These are phyloP conservation scores for Pythium periplocum DNA, from an alignment of 352 stramenopile genomes.

Conservation along the genomic window DNA sequence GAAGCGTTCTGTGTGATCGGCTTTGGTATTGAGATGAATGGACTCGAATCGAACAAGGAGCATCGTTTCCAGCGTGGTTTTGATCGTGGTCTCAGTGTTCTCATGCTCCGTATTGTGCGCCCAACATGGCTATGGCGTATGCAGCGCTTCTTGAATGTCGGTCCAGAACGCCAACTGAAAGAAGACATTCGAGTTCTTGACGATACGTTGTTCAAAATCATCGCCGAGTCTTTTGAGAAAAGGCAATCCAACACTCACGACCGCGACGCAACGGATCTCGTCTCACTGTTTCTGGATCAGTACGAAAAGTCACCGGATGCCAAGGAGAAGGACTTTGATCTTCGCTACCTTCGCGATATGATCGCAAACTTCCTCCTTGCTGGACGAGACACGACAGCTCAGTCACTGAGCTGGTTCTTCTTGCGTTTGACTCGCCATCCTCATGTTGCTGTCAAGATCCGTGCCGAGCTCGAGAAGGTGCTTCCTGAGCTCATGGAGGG, in stretches of 20 bases:
- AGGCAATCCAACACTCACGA: too few relatives aligned
- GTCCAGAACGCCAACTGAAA: slow-evolving; percentile 24
- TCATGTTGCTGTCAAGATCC: slow-evolving; percentile 37
- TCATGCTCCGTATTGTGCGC: slow-evolving; percentile 24
- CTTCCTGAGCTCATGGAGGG: slow-evolving; percentile 12
- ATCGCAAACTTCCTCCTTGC: slow-evolving; percentile 78
- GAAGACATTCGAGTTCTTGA: slow-evolving; percentile 32
- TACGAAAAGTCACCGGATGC: slow-evolving; percentile 8
- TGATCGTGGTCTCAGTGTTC: slow-evolving; percentile 22
- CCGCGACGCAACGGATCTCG: slow-evolving; percentile 2
- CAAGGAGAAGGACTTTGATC: slow-evolving; percentile 17
- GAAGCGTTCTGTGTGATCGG: slow-evolving; percentile 48
- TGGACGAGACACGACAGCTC: slow-evolving; percentile 68
- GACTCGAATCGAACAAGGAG: slow-evolving; percentile 28
- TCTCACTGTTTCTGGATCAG: slow-evolving; percentile 39
- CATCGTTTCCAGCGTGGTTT: slow-evolving; percentile 47
- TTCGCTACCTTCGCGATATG: slow-evolving; percentile 57
- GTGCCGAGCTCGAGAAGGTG: slow-evolving; percentile 30
- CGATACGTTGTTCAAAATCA: slow-evolving; percentile 35
- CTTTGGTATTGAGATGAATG: slow-evolving; percentile 43
- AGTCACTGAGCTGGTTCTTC: slow-evolving; percentile 73
- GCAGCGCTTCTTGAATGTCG: slow-evolving; percentile 23
- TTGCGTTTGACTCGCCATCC: slow-evolving; percentile 48
- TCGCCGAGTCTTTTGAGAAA: slow-evolving; percentile 20
- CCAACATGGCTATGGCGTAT: slow-evolving; percentile 39